Conservation (phyloP, 2,329 filamentous ascomycete genomes). For the Hymenoscyphus scutula region DNA sequence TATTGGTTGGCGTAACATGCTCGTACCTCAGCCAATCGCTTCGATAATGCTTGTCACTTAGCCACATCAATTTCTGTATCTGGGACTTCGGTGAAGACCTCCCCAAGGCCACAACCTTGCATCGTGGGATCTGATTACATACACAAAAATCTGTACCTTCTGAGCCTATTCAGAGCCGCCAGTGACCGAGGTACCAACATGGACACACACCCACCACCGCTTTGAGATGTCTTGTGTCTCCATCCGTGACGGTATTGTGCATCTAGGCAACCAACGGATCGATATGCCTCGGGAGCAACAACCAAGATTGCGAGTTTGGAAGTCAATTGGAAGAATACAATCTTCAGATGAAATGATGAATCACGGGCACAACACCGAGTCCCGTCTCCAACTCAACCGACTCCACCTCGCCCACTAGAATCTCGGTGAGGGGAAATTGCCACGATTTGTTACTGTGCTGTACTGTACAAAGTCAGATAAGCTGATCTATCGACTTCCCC, state of each 20-base stretch:
- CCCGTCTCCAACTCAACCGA: not conserved
- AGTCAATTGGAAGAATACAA: not conserved
- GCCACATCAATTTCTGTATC: constrained; percentile 13
- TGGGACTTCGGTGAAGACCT: constrained; percentile 3
- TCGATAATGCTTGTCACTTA: constrained; percentile 5
- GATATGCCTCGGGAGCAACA: not conserved
- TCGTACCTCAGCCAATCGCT: constrained; percentile 22
- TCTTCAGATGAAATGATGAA: not conserved
- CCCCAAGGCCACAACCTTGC: not conserved
- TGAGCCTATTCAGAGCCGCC: constrained; percentile 10
- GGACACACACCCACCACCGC: constrained; percentile 2
- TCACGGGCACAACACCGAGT: constrained; percentile 1
- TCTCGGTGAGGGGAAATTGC: not conserved
- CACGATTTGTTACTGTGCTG: not conserved
- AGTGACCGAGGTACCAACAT: not conserved
- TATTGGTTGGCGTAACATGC: not conserved
- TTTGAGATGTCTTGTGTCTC: constrained; percentile 6
- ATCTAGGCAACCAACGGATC: constrained; percentile 9
- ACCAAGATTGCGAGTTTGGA: not conserved
- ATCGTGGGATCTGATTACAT: constrained; percentile 12
- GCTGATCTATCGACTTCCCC: constrained; percentile 4
- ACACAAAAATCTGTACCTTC: not conserved
- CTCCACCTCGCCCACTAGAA: not conserved
- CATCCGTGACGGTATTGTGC: constrained; percentile 8
- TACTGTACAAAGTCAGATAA: not conserved